Evolutionary conservation across 345 rosid genomes (phyloP), one percentile per base, ranked within the genome.

Genomic region (Noccaea bulbosa): DNA sequence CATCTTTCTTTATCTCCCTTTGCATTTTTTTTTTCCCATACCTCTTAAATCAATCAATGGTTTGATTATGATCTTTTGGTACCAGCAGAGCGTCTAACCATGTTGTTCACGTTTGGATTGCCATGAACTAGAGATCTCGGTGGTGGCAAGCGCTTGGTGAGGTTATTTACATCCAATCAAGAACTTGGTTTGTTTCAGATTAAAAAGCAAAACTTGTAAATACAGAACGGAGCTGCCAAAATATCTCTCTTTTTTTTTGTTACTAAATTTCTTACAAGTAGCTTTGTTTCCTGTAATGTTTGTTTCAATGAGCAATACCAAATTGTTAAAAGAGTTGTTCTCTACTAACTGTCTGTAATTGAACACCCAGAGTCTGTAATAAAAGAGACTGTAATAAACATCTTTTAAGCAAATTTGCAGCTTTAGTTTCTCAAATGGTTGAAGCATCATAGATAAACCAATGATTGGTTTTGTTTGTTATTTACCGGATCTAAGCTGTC

Each of bases 181-280:
- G 70, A 64, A 48, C 51, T 68, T 45, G 63, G 48, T 54, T 27
- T 67, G 44, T 39, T 67, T 67, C 49, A 67, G 72, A 73, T 65
- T 58, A 12, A 65, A 57, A 65, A 49, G 38, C 47, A 58, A 30
- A 67, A 74, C 51, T 10, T 74, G 78, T 74, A 74, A 35, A 67
- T 74, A 74, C 38, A 61, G 58, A 67, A 60, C 45, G 58, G 78
- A 67, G 78, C 38, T 67, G 60, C 41, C 40, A 50, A 59, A 8
- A 58, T 20, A 53, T 67, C 48, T 67, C 20, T 7, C 8, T 30
- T 67, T 40, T 15, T 34, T 0, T 39, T 49, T 57, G 53, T 49
- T 56, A 27, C 32, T 4, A 14, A 15, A 46, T 50, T 14, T 40
- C 38, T 20, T 65, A 10, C 67, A 40, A 49, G 62, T 60, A 35